phyloP scores from a whole-genome alignment of 2,329 filamentous ascomycete species.

The Colletotrichum sansevieriae region DNA sequence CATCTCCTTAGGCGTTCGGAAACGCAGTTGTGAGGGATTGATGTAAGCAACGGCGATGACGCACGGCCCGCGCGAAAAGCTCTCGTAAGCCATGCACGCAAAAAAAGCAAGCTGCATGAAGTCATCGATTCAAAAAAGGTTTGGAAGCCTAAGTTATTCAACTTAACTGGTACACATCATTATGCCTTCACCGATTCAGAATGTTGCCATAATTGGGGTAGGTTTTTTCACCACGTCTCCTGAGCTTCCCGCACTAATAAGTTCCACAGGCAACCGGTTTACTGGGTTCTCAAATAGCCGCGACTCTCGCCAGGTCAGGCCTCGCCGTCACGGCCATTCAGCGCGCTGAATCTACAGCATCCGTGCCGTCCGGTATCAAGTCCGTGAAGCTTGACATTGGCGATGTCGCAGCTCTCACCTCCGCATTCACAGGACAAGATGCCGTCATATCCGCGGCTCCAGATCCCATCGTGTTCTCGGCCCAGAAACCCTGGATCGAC shows the following conservation, averaged over 20 bases:
- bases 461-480: slow-evolving; percentile 51
- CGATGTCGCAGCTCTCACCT: slow-evolving; percentile 58
- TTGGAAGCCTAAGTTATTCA: too few relatives aligned
- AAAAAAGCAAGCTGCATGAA: too few relatives aligned
- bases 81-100: too few relatives aligned
- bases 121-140: too few relatives aligned
- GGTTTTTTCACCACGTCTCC: neutral
- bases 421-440: slow-evolving; percentile 67
- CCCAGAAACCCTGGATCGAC: slow-evolving; percentile 63
- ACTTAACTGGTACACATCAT: too few relatives aligned
- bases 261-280: slow-evolving; percentile 46
- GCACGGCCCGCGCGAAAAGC: too few relatives aligned
- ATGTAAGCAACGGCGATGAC: too few relatives aligned
- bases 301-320: slow-evolving; percentile 47
- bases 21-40: too few relatives aligned
- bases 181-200: slow-evolving; percentile 6
- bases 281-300: slow-evolving; percentile 50
- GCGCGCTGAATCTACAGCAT: slow-evolving; percentile 56
- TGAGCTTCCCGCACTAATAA: neutral
- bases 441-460: slow-evolving; percentile 65
- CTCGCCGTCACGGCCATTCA: slow-evolving; percentile 54
- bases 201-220: slow-evolving; percentile 26
- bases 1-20: too few relatives aligned
- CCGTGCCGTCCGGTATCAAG: slow-evolving; percentile 48
- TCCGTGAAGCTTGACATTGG: slow-evolving; percentile 53